A percentile compares a stretch with the other conserved stretches of the same genome.
Evolutionary conservation across 2,329 filamentous ascomycete species (phyloP).

Genomic region (Claviceps sp.): DNA sequence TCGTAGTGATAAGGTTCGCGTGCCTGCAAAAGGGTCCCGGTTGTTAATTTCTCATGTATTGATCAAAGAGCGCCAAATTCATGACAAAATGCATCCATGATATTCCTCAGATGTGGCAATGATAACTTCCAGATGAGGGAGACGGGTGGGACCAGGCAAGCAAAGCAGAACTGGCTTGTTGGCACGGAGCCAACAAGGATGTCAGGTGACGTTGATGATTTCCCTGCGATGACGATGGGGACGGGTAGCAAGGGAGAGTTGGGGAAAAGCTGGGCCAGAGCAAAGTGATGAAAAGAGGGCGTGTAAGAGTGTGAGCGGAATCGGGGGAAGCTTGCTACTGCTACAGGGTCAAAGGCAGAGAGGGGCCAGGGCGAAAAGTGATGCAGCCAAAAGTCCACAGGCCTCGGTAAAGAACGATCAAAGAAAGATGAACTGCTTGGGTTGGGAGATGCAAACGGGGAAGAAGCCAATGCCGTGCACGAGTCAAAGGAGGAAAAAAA

Average conservation of each 20-base stretch:
- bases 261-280: too few species aligned
- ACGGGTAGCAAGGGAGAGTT: not conserved
- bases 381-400: not conserved
- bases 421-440: constrained; percentile 4
- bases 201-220: not conserved
- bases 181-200: not conserved
- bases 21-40: constrained; percentile 19
- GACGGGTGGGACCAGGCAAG: not conserved
- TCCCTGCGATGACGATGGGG: not conserved
- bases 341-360: not conserved
- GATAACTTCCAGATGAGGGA: not conserved
- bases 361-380: not conserved
- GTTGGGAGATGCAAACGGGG: constrained; percentile 8
- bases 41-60: not conserved
- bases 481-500: constrained; percentile 10
- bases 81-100: not conserved
- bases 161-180: not conserved
- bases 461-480: constrained; percentile 3
- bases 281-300: not conserved
- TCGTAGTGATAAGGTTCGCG: constrained; percentile 39
- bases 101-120: not conserved
- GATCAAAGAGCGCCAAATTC: not conserved
- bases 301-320: not conserved
- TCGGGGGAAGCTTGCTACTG: too few species aligned
- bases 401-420: not conserved